Evolutionary conservation across 345 rosid species (phyloP).

Genomic region (Anastatica hierochuntica): DNA sequence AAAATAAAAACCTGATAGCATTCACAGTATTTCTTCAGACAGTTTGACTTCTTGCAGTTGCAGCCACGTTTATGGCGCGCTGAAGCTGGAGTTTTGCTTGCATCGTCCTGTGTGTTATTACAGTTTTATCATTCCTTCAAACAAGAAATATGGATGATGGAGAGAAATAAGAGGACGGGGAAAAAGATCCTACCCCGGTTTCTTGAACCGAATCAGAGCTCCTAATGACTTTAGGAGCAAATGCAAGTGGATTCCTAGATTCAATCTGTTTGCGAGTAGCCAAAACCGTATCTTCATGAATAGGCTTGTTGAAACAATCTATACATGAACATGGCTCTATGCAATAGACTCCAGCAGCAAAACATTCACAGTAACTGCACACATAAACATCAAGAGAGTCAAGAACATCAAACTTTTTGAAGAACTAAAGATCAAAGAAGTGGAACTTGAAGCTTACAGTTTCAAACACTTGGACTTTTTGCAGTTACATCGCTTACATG

Average conservation of each 20-base stretch:
- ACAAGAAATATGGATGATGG: neutral
- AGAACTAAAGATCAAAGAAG: neutral
- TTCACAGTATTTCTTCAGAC: conserved; percentile 96
- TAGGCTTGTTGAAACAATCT: conserved; percentile 92
- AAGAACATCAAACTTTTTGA: neutral
- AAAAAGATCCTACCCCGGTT: conserved; percentile 40
- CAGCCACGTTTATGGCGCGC: conserved; percentile 97
- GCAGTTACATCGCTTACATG: conserved; percentile 95
- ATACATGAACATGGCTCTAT: conserved; percentile 89
- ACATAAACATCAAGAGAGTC: conserved; percentile 1
- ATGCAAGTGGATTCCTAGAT: conserved; percentile 94
- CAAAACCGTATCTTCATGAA: conserved; percentile 82
- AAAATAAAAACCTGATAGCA: conserved; percentile 78
- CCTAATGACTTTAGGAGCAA: conserved; percentile 95
- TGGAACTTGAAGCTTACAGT: conserved; percentile 55
- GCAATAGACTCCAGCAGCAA: conserved; percentile 97
- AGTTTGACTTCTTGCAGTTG: conserved; percentile 94
- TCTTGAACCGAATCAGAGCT: conserved; percentile 46
- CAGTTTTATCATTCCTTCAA: neutral
- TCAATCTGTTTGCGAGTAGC: conserved; percentile 96
- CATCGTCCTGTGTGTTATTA: conserved; percentile 53
- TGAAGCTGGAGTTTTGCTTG: conserved; percentile 81
- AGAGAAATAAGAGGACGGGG: neutral
- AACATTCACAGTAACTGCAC: conserved; percentile 60
- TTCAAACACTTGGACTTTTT: conserved; percentile 93